Percentiles rank a stretch among this genome's conserved stretches.
These are phyloP conservation scores for Tuber magnatum DNA, from an alignment of 495 filamentous ascomycete genomes.

Conservation along the genomic window DNA sequence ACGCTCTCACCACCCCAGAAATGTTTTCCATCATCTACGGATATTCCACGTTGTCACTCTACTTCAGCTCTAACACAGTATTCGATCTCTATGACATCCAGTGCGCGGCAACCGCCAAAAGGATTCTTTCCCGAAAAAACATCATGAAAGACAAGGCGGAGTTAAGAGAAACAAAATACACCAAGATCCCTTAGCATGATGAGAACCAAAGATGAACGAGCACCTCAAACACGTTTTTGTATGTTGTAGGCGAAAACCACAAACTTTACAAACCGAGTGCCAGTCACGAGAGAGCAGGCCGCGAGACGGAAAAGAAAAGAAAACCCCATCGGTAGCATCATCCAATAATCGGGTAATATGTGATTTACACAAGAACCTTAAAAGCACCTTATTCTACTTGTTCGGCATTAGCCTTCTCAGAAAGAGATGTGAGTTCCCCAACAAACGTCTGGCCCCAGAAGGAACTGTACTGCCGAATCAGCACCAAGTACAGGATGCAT, in stretches of 20 bases:
- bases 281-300: background rate
- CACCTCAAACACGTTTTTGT: background rate
- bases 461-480: constrained; percentile 50
- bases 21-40: background rate
- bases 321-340: background rate
- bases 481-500: background rate
- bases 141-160: background rate
- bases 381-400: background rate
- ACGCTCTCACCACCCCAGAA: background rate
- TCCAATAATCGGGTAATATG: background rate
- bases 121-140: background rate
- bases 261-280: background rate
- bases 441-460: constrained; percentile 98
- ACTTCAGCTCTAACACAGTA: background rate
- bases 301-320: background rate
- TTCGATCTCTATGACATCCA: background rate
- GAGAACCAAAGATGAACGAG: background rate
- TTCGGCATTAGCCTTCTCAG: constrained; percentile 45
- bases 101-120: background rate
- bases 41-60: background rate
- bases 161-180: background rate
- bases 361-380: background rate
- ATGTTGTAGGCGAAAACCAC: background rate
- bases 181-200: background rate
- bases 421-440: constrained; percentile 67